These are phyloP conservation scores for Gossypium australe DNA, from an alignment of 345 rosid species.

Conservation along the genomic window DNA sequence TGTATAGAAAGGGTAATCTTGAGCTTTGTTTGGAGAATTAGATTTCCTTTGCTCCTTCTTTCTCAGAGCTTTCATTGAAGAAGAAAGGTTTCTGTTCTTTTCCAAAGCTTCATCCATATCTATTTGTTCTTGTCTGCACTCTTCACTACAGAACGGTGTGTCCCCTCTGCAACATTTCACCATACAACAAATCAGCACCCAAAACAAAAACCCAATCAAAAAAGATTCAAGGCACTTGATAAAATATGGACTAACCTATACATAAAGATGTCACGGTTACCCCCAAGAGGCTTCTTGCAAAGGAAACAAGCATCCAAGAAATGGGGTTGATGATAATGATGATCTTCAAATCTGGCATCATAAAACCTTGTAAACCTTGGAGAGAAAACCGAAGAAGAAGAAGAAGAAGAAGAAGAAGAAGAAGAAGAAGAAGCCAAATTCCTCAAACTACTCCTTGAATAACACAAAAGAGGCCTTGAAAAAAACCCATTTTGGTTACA, in stretches of 20 bases:
- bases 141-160: slow-evolving; percentile 78
- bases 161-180: slow-evolving; percentile 57
- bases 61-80: slow-evolving; percentile 58
- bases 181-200: slow-evolving; percentile 7
- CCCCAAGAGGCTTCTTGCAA: slow-evolving; percentile 51
- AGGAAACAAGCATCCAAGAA: slow-evolving; percentile 53
- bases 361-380: slow-evolving; percentile 45
- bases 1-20: slow-evolving; percentile 27
- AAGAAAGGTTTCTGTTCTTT: slow-evolving; percentile 51
- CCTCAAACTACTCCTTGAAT: slow-evolving; percentile 29
- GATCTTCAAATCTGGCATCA: slow-evolving; percentile 43
- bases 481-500: slow-evolving; percentile 22
- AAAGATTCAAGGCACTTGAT: too few relatives aligned
- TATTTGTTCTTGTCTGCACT: slow-evolving; percentile 78
- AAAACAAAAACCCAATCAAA: not conserved
- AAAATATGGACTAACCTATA: slow-evolving; percentile 37
- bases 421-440: slow-evolving; percentile 19
- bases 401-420: not conserved
- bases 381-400: slow-evolving; percentile 22
- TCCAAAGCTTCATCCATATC: slow-evolving; percentile 61
- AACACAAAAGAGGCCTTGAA: slow-evolving; percentile 28
- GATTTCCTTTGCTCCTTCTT: slow-evolving; percentile 40
- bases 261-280: slow-evolving; percentile 64
- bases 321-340: slow-evolving; percentile 27
- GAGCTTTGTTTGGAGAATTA: slow-evolving; percentile 28